phyloP scores from a whole-genome alignment of 805 yeast genomes.

The Wickerhamiella domercqiae region DNA sequence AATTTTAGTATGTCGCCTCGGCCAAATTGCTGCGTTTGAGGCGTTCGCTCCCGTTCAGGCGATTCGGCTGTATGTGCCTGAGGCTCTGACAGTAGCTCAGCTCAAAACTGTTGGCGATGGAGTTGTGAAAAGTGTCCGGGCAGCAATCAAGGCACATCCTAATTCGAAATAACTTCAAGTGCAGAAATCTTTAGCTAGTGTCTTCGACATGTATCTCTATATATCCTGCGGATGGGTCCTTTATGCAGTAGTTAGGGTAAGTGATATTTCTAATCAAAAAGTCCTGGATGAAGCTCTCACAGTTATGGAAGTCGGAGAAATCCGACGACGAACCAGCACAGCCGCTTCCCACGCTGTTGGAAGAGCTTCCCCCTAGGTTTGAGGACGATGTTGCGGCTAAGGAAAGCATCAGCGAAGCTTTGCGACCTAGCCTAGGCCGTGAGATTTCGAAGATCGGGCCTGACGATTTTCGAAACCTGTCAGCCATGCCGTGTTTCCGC shows the following conservation, averaged over 20 bases:
- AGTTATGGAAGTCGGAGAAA: slow-evolving; percentile 16
- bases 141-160: slow-evolving; percentile 4
- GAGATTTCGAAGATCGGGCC: slow-evolving; percentile 14
- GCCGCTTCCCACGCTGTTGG: slow-evolving; percentile 14
- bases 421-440: slow-evolving; percentile 13
- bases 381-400: slow-evolving; percentile 17
- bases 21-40: slow-evolving; percentile 56
- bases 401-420: slow-evolving; percentile 7
- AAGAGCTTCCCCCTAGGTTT: slow-evolving; percentile 22
- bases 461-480: slow-evolving; percentile 22
- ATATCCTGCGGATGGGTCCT: too few species aligned
- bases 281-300: slow-evolving; percentile 19
- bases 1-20: slow-evolving; percentile 50
- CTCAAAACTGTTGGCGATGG: slow-evolving; percentile 29
- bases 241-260: too few species aligned
- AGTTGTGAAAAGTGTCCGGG: slow-evolving; percentile 17
- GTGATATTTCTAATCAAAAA: not conserved
- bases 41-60: slow-evolving; percentile 52
- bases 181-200: not conserved
- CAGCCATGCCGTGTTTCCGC: slow-evolving; percentile 26
- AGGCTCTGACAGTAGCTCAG: slow-evolving; percentile 33
- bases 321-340: slow-evolving; percentile 2
- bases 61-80: slow-evolving; percentile 36
- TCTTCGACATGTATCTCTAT: not conserved
- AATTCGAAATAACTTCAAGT: not conserved